Conservation (phyloP, 2,329 filamentous ascomycete genomes). For the Ascosphaera aggregata region DNA sequence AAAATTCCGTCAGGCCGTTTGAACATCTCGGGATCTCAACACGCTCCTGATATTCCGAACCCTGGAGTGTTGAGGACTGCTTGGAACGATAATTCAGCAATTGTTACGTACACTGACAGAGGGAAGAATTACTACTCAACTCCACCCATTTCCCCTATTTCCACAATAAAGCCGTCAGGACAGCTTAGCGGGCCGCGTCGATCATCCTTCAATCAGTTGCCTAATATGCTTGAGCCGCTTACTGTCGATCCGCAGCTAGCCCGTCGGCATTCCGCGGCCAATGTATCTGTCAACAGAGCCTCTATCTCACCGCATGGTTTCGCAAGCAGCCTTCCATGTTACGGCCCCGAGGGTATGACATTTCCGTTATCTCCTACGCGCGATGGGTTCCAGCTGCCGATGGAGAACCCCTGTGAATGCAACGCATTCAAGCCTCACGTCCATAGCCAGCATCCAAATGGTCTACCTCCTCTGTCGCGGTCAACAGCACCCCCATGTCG, state of each 20-base stretch:
- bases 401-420: background rate
- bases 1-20: background rate
- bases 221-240: background rate
- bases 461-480: background rate
- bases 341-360: constrained; percentile 1
- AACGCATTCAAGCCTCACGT: background rate
- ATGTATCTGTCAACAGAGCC: background rate
- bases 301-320: constrained; percentile 1
- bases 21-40: too few relatives aligned
- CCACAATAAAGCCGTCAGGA: background rate
- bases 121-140: background rate
- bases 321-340: constrained; percentile 3
- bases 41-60: background rate
- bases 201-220: background rate
- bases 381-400: background rate
- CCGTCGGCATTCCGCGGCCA: background rate
- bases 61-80: background rate
- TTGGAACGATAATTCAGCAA: background rate
- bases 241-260: background rate
- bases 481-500: background rate
- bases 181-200: background rate
- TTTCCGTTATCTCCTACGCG: constrained; percentile 4
- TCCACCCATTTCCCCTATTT: background rate
- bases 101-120: background rate
- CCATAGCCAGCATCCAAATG: background rate